Percentiles rank a stretch among this genome's conserved stretches.
Evolutionary conservation across 2,329 filamentous ascomycete genomes (phyloP).

Genomic region (Aspergillus tanneri): DNA sequence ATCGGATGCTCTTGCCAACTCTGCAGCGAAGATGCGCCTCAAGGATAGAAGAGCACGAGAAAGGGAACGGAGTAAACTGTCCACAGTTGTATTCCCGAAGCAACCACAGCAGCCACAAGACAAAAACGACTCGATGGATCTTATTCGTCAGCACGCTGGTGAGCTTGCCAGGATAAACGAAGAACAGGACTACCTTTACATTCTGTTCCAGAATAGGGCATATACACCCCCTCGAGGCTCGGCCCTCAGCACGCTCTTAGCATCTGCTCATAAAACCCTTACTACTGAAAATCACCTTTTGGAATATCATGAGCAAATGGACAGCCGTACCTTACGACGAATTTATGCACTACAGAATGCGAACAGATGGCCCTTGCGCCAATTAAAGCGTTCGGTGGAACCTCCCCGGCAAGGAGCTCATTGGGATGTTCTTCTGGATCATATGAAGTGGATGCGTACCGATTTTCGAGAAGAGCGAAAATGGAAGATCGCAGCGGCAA

Average conservation of each 20-base stretch:
- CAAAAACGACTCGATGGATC: conserved; percentile 41
- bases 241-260: conserved; percentile 68
- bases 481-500: conserved; percentile 82
- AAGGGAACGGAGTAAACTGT: conserved; percentile 62
- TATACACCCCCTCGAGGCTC: conserved; percentile 54
- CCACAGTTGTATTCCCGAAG: conserved; percentile 76
- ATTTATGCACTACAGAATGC: conserved; percentile 89
- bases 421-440: conserved; percentile 80
- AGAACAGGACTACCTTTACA: conserved; percentile 61
- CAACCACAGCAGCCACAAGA: conserved; percentile 51
- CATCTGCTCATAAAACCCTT: conserved; percentile 83
- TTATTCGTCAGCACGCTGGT: conserved; percentile 46
- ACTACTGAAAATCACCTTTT: conserved; percentile 82
- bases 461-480: conserved; percentile 93
- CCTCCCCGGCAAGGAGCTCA: conserved; percentile 74
- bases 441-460: conserved; percentile 97
- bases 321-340: conserved; percentile 78
- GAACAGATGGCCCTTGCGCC: conserved; percentile 88
- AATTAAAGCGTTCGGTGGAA: conserved; percentile 80
- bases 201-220: conserved; percentile 61
- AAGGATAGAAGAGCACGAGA: conserved; percentile 57
- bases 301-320: conserved; percentile 80
- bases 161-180: conserved; percentile 46
- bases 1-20: conserved; percentile 27
- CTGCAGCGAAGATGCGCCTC: conserved; percentile 41